Base-by-base conservation (phyloP, 257 asterid species). In the Solanum pinnatisectum region DNA sequence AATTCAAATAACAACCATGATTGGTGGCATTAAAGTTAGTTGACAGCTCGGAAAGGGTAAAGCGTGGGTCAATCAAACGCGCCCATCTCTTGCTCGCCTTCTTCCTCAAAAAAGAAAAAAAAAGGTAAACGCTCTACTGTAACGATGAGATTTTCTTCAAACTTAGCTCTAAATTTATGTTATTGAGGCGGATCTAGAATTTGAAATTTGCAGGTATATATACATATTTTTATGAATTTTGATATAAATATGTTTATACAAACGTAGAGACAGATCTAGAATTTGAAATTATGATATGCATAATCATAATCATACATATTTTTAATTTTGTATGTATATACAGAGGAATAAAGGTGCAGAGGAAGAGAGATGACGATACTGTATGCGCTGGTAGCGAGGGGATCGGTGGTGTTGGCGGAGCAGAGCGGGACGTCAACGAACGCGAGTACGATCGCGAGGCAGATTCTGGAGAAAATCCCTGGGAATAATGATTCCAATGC, bases 311-410 rank as follows among this genome's bases (percentile, higher is more conserved):
- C 30, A 79, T 14, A 39, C 37, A 79, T 44, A 79, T 44, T 42
- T 42, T 14, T 7, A n/a, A 42, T 40, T 8, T 81, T 81, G 11
- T 81, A 5, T 81, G 3, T 81, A 30, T 0, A 72, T 35, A 36
- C 68, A 82, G 85, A 49, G 70, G 85, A 81, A 81, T 68, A 10
- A 81, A 81, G 42, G 85, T 44, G 30, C 39, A 79, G 27, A 46
- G 68, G 67, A 42, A 67, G 67, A 76, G 36, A 59, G 88, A 97
- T 97, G 99, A 93, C 98, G 91, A 96, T 97, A 27, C 84, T 97
- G 46, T 96, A 93, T 90, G 98, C 95, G 90, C 93, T 97, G 93
- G 99, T 97, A 95, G 99, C 98, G 91, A 94, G 99, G 90, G 99
- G 98, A 40, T 88, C 99, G 32, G 97, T 97, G 88, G 98, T 96